Base-by-base conservation (phyloP, 2,329 filamentous ascomycete species). In the Coniochaeta pulveracea region DNA sequence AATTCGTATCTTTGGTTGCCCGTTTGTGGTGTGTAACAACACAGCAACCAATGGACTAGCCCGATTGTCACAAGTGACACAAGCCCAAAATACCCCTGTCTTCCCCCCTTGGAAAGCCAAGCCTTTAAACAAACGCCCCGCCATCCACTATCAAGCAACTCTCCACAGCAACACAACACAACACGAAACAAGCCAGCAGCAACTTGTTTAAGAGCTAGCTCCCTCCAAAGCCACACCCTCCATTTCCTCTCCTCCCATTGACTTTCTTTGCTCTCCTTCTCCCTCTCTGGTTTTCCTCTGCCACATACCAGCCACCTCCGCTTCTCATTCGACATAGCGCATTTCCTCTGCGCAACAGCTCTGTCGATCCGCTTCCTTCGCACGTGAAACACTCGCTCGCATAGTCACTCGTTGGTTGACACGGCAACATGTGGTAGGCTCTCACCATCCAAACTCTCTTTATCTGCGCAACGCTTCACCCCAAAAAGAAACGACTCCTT, bases 391-490 rank as follows among this genome's bases (percentile, higher is more conserved):
- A n/a, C n/a, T n/a, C n/a, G n/a, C n/a, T n/a, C n/a, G 21, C 36
- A 26, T 18, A 12, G 26, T 17, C 26, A 28, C 28, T 36, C 32
- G 43, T 36, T 43, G 42, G 40, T 44, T 44, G 38, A 41, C 36
- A 38, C 28, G 47, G 46, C 51, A 54, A 47, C 39, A 55, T 56
- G 52, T 55, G 51, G 52, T 55, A 51, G 36, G 52, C 36, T 35
- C 30, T n/a, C n/a, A n/a, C n/a, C n/a, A n/a, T n/a, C n/a, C n/a
- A 35, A 34, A 15, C 31, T 22, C 37, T 21, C 27, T 16, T 23
- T 12, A 15, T 26, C 30, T 19, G 14, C 19, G 12, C 25, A 18
- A 24, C 26, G 12, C 22, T 23, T 22, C 28, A 19, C 8, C 28
- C 28, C 28, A n/a, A n/a, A n/a, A n/a, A n/a, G n/a, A n/a, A n/a